phyloP scores from a whole-genome alignment of 2,329 filamentous ascomycete genomes.

The Phialocephala sp. region DNA sequence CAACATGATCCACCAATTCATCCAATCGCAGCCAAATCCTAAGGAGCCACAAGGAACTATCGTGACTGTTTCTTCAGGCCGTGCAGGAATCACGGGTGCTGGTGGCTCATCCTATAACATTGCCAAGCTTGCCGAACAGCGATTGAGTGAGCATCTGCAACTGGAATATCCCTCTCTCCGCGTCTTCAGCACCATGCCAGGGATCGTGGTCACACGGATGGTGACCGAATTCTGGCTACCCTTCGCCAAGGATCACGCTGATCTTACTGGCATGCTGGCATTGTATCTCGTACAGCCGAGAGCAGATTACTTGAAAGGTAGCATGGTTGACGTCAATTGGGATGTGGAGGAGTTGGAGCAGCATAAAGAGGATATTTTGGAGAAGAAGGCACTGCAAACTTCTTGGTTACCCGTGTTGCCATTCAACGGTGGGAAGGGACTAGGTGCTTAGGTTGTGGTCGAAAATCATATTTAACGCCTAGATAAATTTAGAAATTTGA shows the following conservation, averaged over 20 bases:
- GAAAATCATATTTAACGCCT: not conserved
- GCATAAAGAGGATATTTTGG: slow-evolving; percentile 39
- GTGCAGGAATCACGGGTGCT: slow-evolving; percentile 43
- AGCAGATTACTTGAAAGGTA: slow-evolving; percentile 45
- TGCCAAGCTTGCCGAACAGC: slow-evolving; percentile 51
- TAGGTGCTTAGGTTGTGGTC: slow-evolving; percentile 16
- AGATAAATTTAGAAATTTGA: too few species aligned
- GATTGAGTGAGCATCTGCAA: slow-evolving; percentile 49
- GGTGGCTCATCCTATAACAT: slow-evolving; percentile 53
- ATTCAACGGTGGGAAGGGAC: slow-evolving; percentile 26
- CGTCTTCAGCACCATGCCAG: slow-evolving; percentile 54
- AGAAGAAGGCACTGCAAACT: slow-evolving; percentile 37
- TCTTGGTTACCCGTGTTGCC: slow-evolving; percentile 32
- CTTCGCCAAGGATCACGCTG: slow-evolving; percentile 43
- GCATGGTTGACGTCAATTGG: slow-evolving; percentile 46
- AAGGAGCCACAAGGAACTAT: slow-evolving; percentile 43
- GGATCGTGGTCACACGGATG: slow-evolving; percentile 52
- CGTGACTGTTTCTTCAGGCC: slow-evolving; percentile 49
- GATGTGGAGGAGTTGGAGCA: slow-evolving; percentile 44
- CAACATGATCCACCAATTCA: slow-evolving; percentile 52
- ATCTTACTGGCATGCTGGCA: slow-evolving; percentile 43
- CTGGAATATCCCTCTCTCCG: slow-evolving; percentile 51
- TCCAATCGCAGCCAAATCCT: slow-evolving; percentile 45
- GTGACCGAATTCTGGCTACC: slow-evolving; percentile 40
- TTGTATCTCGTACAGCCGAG: slow-evolving; percentile 40